Evolutionary conservation across 2,329 filamentous ascomycete genomes (phyloP).

Genomic region (Alternaria angustiovoidea): DNA sequence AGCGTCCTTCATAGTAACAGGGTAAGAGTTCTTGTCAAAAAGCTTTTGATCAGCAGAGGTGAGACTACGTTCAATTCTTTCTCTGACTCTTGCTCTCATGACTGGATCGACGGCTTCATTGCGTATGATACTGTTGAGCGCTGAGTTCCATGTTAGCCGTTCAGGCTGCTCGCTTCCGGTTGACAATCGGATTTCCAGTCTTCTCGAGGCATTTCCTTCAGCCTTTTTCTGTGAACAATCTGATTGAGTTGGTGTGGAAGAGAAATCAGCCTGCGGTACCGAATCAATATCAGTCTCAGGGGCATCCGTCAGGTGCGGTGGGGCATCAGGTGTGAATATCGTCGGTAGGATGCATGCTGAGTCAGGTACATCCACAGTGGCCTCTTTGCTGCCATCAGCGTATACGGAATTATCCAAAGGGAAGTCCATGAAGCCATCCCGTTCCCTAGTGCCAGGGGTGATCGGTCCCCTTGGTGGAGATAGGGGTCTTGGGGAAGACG

Average conservation of each 20-base stretch:
- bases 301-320: neutral
- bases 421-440: slow-evolving; percentile 17
- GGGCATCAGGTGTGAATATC: neutral
- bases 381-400: neutral
- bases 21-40: neutral
- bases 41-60: neutral
- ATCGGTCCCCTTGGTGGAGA: slow-evolving; percentile 10
- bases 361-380: neutral
- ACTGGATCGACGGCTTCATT: slow-evolving; percentile 11
- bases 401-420: neutral
- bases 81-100: slow-evolving; percentile 10
- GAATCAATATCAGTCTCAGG: neutral
- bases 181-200: no score
- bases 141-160: slow-evolving; percentile 21
- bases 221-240: neutral
- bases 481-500: neutral
- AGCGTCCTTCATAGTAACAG: slow-evolving; percentile 5
- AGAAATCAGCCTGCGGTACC: no score
- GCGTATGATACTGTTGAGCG: slow-evolving; percentile 16
- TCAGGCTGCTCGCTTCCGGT: neutral
- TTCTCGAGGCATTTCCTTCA: neutral
- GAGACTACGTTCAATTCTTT: slow-evolving; percentile 1
- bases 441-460: slow-evolving; percentile 8
- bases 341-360: neutral
- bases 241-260: neutral